Base-by-base conservation (phyloP, 2,329 filamentous ascomycete genomes). In the Thielaviopsis musarum region DNA sequence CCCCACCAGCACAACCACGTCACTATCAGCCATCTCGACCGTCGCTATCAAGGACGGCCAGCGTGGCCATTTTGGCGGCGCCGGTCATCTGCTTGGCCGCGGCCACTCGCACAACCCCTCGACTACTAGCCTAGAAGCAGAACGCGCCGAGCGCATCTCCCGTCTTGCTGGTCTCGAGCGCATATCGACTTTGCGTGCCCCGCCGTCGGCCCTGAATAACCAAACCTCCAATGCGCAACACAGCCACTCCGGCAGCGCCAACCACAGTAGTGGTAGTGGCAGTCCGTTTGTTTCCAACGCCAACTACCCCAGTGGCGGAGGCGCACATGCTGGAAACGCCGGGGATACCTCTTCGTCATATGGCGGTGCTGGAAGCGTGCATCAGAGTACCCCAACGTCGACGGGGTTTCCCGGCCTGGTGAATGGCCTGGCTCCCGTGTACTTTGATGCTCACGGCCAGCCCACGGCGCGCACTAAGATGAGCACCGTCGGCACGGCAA, bases 1-100 rank as follows among this genome's bases (percentile, higher is more conserved):
- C 2, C 91, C 91, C 2, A 96, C 93, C 64, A 95, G 89, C 65
- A 86, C 87, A 49, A 94, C 88, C 3, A 96, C 91, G 13, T 94
- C 90, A 57, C 84, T 97, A 67, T 95, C 89, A 26, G 85, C 90
- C 49, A 80, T 97, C 54, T 95, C 89, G 17, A 96, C 91, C 19
- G 93, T 89, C 13, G 91, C 91, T 57, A 95, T 95, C 77, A 95
- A 96, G 72, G 91, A 97, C 69, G 91, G 91, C 66, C 89, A 96
- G 68, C 87, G 89, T 62, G 91, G 91, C 64, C 83, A 90, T 68
- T 78, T 83, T 59, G 72, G 76, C 60, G 38, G 61, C 22, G 68
- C 68, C 9, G 66, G 59, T n/a, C 77, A 80, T 61, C 70, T 71
- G 61, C 76, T 79, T 60, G 75, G 76, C 63, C 81, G 82, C 56